These are phyloP conservation scores for Lunularia cruciata DNA, from an alignment of 225 moss, liverwort and hornwort species.

Conservation along the genomic window DNA sequence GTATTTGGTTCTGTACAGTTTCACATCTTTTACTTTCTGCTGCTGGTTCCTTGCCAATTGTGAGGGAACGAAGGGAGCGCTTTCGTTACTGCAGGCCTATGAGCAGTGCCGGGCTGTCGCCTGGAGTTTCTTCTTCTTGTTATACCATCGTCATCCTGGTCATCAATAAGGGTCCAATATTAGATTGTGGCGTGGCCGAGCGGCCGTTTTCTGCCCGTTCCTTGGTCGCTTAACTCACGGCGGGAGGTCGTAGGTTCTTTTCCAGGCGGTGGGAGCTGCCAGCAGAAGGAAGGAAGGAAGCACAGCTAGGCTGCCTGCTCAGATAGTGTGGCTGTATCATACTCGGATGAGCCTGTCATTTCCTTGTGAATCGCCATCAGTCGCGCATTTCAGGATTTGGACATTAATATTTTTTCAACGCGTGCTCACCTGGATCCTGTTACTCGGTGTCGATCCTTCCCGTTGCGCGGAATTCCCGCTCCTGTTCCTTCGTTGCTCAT, in stretches of 20 bases:
- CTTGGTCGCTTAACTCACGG: not conserved
- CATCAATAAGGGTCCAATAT: too few relatives aligned
- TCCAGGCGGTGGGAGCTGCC: not conserved
- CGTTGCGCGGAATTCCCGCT: not conserved
- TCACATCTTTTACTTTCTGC: too few relatives aligned
- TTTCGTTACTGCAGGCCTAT: too few relatives aligned
- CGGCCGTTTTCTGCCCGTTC: constrained; percentile 13
- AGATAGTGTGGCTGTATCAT: not conserved
- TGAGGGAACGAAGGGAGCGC: too few relatives aligned
- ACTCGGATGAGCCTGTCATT: not conserved
- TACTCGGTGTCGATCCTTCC: not conserved
- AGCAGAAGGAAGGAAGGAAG: not conserved
- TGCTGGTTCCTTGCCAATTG: too few relatives aligned
- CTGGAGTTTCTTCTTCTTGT: too few relatives aligned
- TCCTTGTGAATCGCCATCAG: constrained; percentile 1
- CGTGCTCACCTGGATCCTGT: not conserved
- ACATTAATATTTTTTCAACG: not conserved
- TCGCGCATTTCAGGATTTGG: not conserved
- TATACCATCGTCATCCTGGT: too few relatives aligned
- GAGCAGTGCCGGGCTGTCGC: too few relatives aligned
- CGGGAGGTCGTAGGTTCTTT: not conserved
- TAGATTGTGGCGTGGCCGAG: too few relatives aligned
- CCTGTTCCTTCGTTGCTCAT: not conserved
- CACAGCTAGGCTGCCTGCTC: not conserved
- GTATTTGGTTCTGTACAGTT: too few relatives aligned